These are phyloP conservation scores for Blastobotrys americana DNA, from an alignment of 805 yeast species.

Conservation along the genomic window DNA sequence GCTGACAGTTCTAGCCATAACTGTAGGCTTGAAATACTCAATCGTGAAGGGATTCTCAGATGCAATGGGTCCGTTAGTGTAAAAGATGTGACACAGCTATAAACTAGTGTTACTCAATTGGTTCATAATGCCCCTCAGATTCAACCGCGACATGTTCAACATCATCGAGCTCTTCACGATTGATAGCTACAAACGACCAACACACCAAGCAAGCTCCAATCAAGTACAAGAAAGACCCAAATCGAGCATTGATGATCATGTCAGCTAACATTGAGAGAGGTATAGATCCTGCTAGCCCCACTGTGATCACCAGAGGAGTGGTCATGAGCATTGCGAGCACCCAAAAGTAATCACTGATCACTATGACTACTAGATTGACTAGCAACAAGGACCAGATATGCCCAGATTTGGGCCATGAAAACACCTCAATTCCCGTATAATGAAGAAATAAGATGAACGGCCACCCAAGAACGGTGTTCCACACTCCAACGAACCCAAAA, in stretches of 20 bases:
- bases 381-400: conserved; percentile 48
- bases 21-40: too few relatives aligned
- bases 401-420: conserved; percentile 58
- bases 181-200: conserved; percentile 75
- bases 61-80: too few relatives aligned
- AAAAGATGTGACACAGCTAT: too few relatives aligned
- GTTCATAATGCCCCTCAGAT: conserved; percentile 3
- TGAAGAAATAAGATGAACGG: conserved; percentile 68
- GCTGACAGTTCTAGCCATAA: background rate
- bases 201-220: conserved; percentile 78
- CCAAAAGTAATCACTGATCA: conserved; percentile 90
- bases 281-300: conserved; percentile 86
- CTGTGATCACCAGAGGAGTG: conserved; percentile 90
- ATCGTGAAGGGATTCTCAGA: too few relatives aligned
- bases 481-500: conserved; percentile 91
- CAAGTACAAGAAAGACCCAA: conserved; percentile 54
- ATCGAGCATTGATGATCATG: conserved; percentile 58
- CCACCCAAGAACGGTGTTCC: conserved; percentile 70
- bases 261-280: conserved; percentile 95
- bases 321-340: conserved; percentile 90
- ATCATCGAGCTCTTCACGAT: conserved; percentile 73
- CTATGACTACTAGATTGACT: conserved; percentile 68
- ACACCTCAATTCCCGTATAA: conserved; percentile 54
- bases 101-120: too few relatives aligned
- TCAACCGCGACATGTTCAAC: conserved; percentile 43